phyloP scores from a whole-genome alignment of 2,329 filamentous ascomycete genomes.

The Trichoderma oligosporum region DNA sequence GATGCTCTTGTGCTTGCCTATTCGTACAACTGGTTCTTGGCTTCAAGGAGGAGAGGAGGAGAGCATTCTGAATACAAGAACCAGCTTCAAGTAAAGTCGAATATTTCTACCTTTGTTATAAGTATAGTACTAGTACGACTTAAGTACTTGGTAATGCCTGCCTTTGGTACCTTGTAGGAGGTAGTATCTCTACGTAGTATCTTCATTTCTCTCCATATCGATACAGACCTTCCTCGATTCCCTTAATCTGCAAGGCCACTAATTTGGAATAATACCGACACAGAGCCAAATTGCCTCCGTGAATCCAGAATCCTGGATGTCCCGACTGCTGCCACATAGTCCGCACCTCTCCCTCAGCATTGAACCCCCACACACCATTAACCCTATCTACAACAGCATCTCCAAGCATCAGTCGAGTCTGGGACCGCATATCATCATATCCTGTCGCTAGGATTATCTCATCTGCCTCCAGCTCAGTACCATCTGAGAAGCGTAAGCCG shows the following conservation, averaged over 20 bases:
- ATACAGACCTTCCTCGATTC: slow-evolving; percentile 37
- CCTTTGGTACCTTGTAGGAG: too few relatives aligned
- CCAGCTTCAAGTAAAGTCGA: too few relatives aligned
- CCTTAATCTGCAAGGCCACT: slow-evolving; percentile 52
- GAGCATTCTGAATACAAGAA: too few relatives aligned
- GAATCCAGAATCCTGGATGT: slow-evolving; percentile 63
- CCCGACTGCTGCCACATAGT: slow-evolving; percentile 58
- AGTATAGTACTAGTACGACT: too few relatives aligned
- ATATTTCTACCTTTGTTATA: too few relatives aligned
- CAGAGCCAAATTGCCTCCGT: slow-evolving; percentile 61
- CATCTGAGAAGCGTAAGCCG: slow-evolving; percentile 50
- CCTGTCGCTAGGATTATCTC: slow-evolving; percentile 62
- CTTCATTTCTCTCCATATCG: slow-evolving; percentile 31
- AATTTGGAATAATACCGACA: slow-evolving; percentile 58
- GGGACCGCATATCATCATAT: slow-evolving; percentile 65
- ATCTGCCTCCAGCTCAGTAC: slow-evolving; percentile 54
- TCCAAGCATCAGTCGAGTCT: slow-evolving; percentile 59
- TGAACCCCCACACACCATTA: slow-evolving; percentile 60
- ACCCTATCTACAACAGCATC: slow-evolving; percentile 56
- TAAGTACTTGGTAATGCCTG: too few relatives aligned
- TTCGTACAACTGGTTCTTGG: too few relatives aligned
- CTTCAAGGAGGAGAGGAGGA: too few relatives aligned
- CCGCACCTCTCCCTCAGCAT: slow-evolving; percentile 53
- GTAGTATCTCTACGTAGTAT: too few relatives aligned
- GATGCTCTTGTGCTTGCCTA: too few relatives aligned